These are phyloP conservation scores for Passalora sequoiae DNA, from an alignment of 2,329 filamentous ascomycete species.

Conservation along the genomic window DNA sequence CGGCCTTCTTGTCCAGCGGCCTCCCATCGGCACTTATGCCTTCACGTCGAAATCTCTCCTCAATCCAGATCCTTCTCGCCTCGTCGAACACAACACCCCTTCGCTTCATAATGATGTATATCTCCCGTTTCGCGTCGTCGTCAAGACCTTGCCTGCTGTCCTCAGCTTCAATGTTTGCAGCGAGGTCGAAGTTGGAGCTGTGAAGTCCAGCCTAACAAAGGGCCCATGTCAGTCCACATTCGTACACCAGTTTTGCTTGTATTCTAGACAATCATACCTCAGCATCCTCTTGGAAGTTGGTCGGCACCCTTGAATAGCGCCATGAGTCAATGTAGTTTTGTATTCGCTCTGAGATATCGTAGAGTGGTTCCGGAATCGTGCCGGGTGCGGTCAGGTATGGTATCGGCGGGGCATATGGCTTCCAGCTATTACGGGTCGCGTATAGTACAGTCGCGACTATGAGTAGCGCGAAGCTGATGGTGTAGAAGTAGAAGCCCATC, in stretches of 20 bases:
- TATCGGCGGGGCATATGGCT: constrained; percentile 59
- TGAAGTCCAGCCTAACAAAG: constrained; percentile 70
- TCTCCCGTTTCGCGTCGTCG: constrained; percentile 70
- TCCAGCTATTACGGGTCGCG: constrained; percentile 74
- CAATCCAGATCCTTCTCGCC: constrained; percentile 78
- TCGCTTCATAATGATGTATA: constrained; percentile 86
- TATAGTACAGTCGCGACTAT: constrained; percentile 70
- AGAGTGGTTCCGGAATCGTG: constrained; percentile 50
- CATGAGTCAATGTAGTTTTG: constrained; percentile 40
- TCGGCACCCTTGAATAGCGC: constrained; percentile 72
- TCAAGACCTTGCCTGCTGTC: constrained; percentile 80
- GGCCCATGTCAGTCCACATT: too few species aligned
- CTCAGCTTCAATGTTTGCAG: constrained; percentile 70
- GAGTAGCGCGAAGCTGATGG: constrained; percentile 65
- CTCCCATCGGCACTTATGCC: constrained; percentile 83
- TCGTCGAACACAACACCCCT: constrained; percentile 81
- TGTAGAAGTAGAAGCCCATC: constrained; percentile 81
- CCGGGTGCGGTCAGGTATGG: constrained; percentile 46
- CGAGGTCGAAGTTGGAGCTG: constrained; percentile 76
- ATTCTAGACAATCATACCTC: constrained; percentile 54
- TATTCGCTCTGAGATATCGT: constrained; percentile 41
- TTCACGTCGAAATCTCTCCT: constrained; percentile 78
- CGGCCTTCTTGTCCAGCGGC: constrained; percentile 89
- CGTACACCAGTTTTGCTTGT: too few species aligned
- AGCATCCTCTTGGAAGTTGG: constrained; percentile 70